Evolutionary conservation across 2,329 filamentous ascomycete species (phyloP), one percentile per base, ranked within the genome.

Genomic region (Sclerotinia nivalis): DNA sequence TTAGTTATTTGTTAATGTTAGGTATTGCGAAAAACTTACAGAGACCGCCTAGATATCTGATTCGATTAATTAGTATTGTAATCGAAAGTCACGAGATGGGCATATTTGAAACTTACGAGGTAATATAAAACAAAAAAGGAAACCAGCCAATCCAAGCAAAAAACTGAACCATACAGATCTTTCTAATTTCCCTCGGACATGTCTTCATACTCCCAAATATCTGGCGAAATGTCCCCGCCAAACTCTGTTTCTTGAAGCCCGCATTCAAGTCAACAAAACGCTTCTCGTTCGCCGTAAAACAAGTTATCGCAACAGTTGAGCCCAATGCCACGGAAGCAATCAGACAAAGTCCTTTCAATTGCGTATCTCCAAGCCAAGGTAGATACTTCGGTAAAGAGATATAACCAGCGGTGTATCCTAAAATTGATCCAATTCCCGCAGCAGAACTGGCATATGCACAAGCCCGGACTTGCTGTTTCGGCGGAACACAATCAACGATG

Each of bases 121-220:
- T 76, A 56, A 73, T 76, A 68, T 80, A 80, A 59, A 77, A 80
- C 18, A 80, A 71, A 68, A 80, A 80, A 7, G 75, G 75, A 71
- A 79, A 80, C 79, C 79, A 80, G 3, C 75, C 77, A 40, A 80
- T 71, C 77, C 77, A 79, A 22, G 78, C 72, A 66, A 75, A 76
- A 45, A 78, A 77, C 49, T 78, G 77, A 40, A 77, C 72, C 20
- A 71, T 52, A 56, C 74, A 78, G 3, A 78, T 72, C 45, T 68
- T 69, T 55, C 50, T 58, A 28, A 72, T 69, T 18, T 54, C 59
- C 50, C 15, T 68, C 25, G 70, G 70, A 25, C 67, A 55, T 28
- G 40, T 64, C n/a, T 70, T 69, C 28, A 52, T 59, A 50, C 40
- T 68, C 25, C 47, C 50, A 47, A 55, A 58, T 7, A 72, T 54